Evolutionary conservation across 345 rosid genomes (phyloP).

Genomic region (Populus davidiana): DNA sequence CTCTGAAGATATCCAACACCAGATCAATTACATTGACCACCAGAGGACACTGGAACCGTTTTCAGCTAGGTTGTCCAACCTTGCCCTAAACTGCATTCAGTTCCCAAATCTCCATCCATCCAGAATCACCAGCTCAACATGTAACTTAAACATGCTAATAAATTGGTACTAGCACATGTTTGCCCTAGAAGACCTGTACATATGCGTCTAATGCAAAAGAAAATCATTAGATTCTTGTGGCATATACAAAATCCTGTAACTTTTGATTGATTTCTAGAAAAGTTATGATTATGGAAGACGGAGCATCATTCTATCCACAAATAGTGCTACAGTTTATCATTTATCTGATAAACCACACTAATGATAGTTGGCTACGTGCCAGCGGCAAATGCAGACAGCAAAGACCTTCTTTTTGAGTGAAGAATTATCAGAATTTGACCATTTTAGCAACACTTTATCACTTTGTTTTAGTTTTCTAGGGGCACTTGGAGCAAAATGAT

Average conservation of each 20-base stretch:
- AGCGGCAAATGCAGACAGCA: background rate
- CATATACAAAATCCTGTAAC: background rate
- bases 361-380: background rate
- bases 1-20: background rate
- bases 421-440: background rate
- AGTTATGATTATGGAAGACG: background rate
- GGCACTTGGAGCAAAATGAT: background rate
- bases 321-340: background rate
- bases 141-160: background rate
- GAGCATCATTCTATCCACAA: background rate
- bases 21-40: no score
- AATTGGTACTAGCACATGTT: background rate
- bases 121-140: background rate
- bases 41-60: no score
- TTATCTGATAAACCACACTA: background rate
- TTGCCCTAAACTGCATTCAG: no score
- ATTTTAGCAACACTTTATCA: background rate
- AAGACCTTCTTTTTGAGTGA: background rate
- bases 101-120: background rate
- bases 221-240: background rate
- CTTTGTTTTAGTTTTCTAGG: background rate
- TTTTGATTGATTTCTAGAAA: background rate
- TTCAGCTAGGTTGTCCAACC: no score
- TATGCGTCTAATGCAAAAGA: no score
- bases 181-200: background rate